These are phyloP conservation scores for Sphaerostilbella broomeana DNA, from an alignment of 2,329 filamentous ascomycete species.

Conservation along the genomic window DNA sequence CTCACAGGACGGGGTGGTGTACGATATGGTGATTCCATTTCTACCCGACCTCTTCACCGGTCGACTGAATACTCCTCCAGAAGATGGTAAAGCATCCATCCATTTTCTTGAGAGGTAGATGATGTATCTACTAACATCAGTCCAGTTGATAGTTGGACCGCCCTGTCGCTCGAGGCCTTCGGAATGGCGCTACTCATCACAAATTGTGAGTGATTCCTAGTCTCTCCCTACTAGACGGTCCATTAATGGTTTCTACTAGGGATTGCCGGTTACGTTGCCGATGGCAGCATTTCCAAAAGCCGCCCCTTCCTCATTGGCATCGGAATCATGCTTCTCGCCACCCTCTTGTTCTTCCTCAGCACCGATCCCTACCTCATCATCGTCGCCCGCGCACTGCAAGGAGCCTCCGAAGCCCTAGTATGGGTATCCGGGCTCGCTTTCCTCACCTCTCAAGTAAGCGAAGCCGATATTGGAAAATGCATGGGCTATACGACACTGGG, in stretches of 20 bases:
- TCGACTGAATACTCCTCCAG: slow-evolving; percentile 6
- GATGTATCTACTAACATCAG: not conserved
- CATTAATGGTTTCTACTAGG: too few species aligned
- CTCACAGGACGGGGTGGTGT: slow-evolving; percentile 7
- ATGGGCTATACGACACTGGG: slow-evolving; percentile 11
- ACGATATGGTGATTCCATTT: slow-evolving; percentile 12
- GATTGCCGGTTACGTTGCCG: slow-evolving; percentile 11
- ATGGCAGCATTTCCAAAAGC: slow-evolving; percentile 11
- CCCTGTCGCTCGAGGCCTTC: slow-evolving; percentile 10
- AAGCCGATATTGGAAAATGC: slow-evolving; percentile 8
- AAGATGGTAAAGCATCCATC: slow-evolving; percentile 1
- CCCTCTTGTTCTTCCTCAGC: slow-evolving; percentile 10
- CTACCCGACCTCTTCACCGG: slow-evolving; percentile 11
- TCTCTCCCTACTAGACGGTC: not conserved
- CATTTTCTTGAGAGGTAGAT: not conserved
- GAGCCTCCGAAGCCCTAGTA: slow-evolving; percentile 9
- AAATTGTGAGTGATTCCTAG: slow-evolving; percentile 1
- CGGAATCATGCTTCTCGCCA: slow-evolving; percentile 9
- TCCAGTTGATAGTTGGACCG: slow-evolving; percentile 10
- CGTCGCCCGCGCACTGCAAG: slow-evolving; percentile 8
- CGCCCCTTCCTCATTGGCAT: slow-evolving; percentile 9
- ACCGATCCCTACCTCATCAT: slow-evolving; percentile 7
- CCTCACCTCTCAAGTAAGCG: slow-evolving; percentile 10
- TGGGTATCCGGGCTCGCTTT: slow-evolving; percentile 12
- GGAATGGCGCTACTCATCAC: slow-evolving; percentile 11